Evolutionary conservation across 1,284 basidiomycete species (phyloP), one percentile per base, ranked within the genome.

Genomic region (Lignosus rhinocerotis): DNA sequence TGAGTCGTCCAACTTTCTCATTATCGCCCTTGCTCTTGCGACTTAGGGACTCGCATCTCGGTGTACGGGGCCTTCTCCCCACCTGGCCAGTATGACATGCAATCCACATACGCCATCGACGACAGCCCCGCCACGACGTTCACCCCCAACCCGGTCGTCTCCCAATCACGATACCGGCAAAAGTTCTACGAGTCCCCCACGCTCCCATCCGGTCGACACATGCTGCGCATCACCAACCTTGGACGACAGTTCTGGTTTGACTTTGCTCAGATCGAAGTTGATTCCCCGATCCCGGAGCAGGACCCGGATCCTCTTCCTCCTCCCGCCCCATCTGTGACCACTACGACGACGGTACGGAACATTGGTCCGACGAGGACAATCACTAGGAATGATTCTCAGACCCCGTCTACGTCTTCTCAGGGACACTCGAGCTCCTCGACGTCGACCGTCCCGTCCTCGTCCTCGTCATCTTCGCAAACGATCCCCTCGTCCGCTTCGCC

Each of bases 191-290:
- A 51, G 2, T 58, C 56, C 0, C 41, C 42, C 7, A 10, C 6
- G 0, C 47, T 62, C 19, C 10, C 42, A 2, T 1, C 53, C n/a
- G 60, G 60, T 1, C 6, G 12, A 3, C 60, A 61, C 41, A 53
- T 42, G 0, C 32, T 61, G 17, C 31, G 9, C 2, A 58, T 61
- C 19, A 57, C 43, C 9, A 61, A 61, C 30, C 39, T 58, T 9
- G 60, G 60, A 14, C 30, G 48, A 6, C 60, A 61, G 32, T 50
- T 61, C 19, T 61, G 49, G 41, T 43, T 61, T 17, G 60, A 61
- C 32, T 61, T 53, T 19, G 41, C 57, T 6, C 50, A 48, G 3
- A 36, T 61, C 41, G 42, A 49, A 3, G 21, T 39, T 10, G 53
- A 47, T 6, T 6, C 25, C 16, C 16, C 44, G 14, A 16, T 34